phyloP scores from a whole-genome alignment of 2,329 filamentous ascomycete species.

The Parastagonospora nodorum region DNA sequence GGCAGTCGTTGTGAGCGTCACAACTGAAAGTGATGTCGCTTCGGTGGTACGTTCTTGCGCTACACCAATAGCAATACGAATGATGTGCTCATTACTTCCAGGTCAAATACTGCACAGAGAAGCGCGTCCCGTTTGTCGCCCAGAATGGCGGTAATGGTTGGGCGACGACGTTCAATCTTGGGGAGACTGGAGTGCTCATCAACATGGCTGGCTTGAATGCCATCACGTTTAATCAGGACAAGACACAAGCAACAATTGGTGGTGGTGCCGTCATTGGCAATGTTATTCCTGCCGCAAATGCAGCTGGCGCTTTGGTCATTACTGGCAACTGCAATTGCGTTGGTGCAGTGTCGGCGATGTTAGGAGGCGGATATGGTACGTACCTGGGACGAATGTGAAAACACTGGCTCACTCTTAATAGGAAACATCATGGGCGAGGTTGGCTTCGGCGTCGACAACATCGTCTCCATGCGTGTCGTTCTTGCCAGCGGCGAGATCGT shows the following conservation, averaged over 20 bases:
- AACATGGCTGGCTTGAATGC: slow-evolving; percentile 33
- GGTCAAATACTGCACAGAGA: slow-evolving; percentile 28
- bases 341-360: slow-evolving; percentile 32
- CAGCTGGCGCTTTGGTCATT: slow-evolving; percentile 32
- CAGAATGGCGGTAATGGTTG: slow-evolving; percentile 38
- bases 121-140: slow-evolving; percentile 27
- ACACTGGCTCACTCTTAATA: slow-evolving; percentile 2
- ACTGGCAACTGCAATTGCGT: slow-evolving; percentile 43
- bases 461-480: slow-evolving; percentile 39
- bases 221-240: slow-evolving; percentile 28
- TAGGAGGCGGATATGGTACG: slow-evolving; percentile 59
- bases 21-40: slow-evolving; percentile 27
- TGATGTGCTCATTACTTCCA: slow-evolving; percentile 5
- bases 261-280: slow-evolving; percentile 46
- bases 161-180: slow-evolving; percentile 29
- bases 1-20: slow-evolving; percentile 24
- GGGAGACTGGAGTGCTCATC: slow-evolving; percentile 33
- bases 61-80: background rate
- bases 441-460: slow-evolving; percentile 60
- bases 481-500: slow-evolving; percentile 35
- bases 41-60: slow-evolving; percentile 14
- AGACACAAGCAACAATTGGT: slow-evolving; percentile 30
- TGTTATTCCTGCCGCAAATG: slow-evolving; percentile 46
- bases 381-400: background rate
- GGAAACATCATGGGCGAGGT: slow-evolving; percentile 58